These are phyloP conservation scores for Wilcoxina mikolae DNA, from an alignment of 495 filamentous ascomycete species.

Conservation along the genomic window DNA sequence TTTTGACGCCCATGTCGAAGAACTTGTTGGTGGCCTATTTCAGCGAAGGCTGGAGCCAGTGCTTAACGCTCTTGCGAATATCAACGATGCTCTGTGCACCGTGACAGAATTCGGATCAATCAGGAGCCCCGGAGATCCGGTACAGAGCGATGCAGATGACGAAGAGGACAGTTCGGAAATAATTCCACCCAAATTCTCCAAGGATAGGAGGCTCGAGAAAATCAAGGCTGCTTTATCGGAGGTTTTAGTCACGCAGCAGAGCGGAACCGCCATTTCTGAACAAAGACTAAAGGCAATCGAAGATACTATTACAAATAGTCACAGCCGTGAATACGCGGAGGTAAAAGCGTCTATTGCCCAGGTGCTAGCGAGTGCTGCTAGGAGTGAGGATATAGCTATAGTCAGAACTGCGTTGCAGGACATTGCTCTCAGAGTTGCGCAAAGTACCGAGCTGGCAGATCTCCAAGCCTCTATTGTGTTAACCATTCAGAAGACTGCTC, in stretches of 20 bases:
- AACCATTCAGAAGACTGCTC: neutral
- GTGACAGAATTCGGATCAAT: conserved; percentile 33
- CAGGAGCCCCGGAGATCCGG: conserved; percentile 46
- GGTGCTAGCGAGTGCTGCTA: conserved; percentile 19
- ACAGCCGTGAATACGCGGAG: neutral
- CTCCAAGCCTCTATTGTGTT: neutral
- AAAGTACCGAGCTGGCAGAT: conserved; percentile 4
- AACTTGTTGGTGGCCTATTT: conserved; percentile 65
- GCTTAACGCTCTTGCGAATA: conserved; percentile 56
- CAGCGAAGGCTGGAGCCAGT: conserved; percentile 61
- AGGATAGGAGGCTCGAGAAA: conserved; percentile 67
- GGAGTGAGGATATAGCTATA: conserved; percentile 16
- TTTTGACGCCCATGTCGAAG: conserved; percentile 77
- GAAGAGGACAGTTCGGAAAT: conserved; percentile 45
- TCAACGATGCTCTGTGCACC: conserved; percentile 51
- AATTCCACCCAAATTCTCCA: conserved; percentile 43
- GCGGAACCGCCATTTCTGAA: conserved; percentile 33
- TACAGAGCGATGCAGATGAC: conserved; percentile 83
- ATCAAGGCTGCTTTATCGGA: conserved; percentile 68
- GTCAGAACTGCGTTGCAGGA: conserved; percentile 8
- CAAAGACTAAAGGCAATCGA: conserved; percentile 1
- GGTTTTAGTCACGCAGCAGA: conserved; percentile 39
- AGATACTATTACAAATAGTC: neutral
- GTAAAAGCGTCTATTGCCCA: conserved; percentile 12
- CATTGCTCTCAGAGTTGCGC: conserved; percentile 3